Percentiles rank a stretch among this genome's conserved stretches.
Evolutionary conservation across 2,329 filamentous ascomycete genomes (phyloP).

Genomic region (Aspergillus sp.): DNA sequence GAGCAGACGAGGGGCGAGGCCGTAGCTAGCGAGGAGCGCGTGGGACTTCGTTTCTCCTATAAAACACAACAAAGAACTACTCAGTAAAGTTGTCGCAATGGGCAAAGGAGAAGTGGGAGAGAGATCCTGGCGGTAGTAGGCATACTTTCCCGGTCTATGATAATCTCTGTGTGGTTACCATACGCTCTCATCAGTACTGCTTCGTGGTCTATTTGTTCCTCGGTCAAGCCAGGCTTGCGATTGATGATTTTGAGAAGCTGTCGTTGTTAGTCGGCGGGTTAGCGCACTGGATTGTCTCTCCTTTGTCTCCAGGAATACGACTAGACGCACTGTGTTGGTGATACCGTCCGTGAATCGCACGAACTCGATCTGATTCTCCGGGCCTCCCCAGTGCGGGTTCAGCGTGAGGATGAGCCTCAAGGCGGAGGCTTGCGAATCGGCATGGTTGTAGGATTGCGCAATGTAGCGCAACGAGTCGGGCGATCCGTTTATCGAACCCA

Average conservation of each 20-base stretch:
- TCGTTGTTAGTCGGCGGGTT: conserved; percentile 19
- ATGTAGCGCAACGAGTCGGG: conserved; percentile 52
- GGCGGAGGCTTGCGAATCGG: conserved; percentile 76
- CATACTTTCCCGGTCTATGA: conserved; percentile 92
- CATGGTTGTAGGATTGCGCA: conserved; percentile 73
- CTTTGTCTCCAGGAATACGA: background rate
- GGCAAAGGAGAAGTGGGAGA: conserved; percentile 21
- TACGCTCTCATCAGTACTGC: conserved; percentile 90
- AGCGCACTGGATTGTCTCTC: background rate
- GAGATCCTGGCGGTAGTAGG: conserved; percentile 24
- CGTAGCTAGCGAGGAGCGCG: conserved; percentile 78
- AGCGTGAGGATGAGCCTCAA: conserved; percentile 75
- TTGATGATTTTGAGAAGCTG: conserved; percentile 54
- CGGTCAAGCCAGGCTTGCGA: conserved; percentile 62
- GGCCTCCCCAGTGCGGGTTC: conserved; percentile 76
- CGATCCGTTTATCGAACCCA: conserved; percentile 22
- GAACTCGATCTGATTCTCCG: conserved; percentile 75
- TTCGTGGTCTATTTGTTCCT: conserved; percentile 76
- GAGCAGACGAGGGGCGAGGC: conserved; percentile 81
- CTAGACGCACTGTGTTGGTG: conserved; percentile 75
- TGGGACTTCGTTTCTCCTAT: conserved; percentile 67
- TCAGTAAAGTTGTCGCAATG: conserved; percentile 35
- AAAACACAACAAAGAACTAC: conserved; percentile 25
- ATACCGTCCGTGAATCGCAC: conserved; percentile 95
- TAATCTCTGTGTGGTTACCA: conserved; percentile 86